A percentile compares a stretch with the other conserved stretches of the same genome.
These are phyloP conservation scores for Talaromyces sp. DNA, from an alignment of 2,329 filamentous ascomycete genomes.

Conservation along the genomic window DNA sequence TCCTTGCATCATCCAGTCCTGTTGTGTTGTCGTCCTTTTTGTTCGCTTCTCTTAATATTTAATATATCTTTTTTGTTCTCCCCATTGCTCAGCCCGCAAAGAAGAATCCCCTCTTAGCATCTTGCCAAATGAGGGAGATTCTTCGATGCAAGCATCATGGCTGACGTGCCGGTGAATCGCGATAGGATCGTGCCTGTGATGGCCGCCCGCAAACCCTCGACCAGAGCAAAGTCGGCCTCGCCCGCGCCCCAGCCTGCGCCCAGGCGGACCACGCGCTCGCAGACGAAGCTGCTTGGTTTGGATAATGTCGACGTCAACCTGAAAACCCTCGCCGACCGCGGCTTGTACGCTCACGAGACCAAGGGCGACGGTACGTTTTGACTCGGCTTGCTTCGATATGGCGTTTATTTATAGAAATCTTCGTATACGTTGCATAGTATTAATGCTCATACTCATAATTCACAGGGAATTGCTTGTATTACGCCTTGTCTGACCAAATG, in stretches of 20 bases:
- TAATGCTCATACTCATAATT: not conserved
- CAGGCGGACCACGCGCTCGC: conserved; percentile 6
- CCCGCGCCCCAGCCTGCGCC: not conserved
- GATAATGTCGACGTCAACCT: conserved; percentile 6
- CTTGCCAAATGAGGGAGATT: conserved; percentile 30
- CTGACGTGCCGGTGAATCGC: conserved; percentile 29
- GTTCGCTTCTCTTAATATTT: conserved; percentile 12
- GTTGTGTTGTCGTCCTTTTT: conserved; percentile 4
- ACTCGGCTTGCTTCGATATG: not conserved
- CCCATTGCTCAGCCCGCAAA: conserved; percentile 8
- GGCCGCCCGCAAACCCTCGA: conserved; percentile 18
- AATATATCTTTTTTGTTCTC: not conserved
- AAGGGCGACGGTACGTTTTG: conserved; percentile 56
- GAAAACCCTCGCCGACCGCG: conserved; percentile 44
- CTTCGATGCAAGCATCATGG: conserved; percentile 31
- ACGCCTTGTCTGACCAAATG: conserved; percentile 62
- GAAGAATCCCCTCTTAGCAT: conserved; percentile 12
- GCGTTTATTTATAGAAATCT: not conserved
- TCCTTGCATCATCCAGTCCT: not conserved
- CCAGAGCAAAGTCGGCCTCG: conserved; percentile 14
- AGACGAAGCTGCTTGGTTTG: conserved; percentile 5
- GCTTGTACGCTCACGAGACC: conserved; percentile 56
- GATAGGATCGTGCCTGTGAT: conserved; percentile 41
- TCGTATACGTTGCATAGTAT: not conserved
- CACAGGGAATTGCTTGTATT: conserved; percentile 65